A percentile compares a stretch with the other conserved stretches of the same genome.
phyloP scores from a whole-genome alignment of 768 basidiomycete species.

The Gymnopilus dilepis region DNA sequence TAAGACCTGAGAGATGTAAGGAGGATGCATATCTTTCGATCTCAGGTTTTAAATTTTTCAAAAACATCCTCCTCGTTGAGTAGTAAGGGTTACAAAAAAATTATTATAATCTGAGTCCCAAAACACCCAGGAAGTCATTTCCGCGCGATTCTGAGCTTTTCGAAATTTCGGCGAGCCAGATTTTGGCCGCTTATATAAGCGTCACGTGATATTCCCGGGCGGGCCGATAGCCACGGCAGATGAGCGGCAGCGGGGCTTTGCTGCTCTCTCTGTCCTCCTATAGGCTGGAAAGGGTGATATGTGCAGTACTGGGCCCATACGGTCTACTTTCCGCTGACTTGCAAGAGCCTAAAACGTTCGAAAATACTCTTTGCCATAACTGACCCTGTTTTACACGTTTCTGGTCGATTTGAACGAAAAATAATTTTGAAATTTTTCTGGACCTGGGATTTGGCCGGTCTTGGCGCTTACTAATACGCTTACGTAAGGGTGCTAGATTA shows the following conservation, averaged over 20 bases:
- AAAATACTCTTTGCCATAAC: too few relatives aligned
- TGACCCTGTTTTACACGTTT: too few relatives aligned
- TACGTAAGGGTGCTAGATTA: background rate
- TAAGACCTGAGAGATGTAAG: background rate
- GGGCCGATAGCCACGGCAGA: too few relatives aligned
- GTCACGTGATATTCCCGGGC: background rate
- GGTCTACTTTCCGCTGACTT: too few relatives aligned
- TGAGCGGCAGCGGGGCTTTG: too few relatives aligned
- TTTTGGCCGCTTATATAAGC: background rate
- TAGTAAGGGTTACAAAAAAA: background rate
- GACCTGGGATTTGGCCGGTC: background rate
- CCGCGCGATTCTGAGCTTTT: background rate
- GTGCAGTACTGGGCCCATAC: too few relatives aligned
- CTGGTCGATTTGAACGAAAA: background rate
- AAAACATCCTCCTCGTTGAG: background rate
- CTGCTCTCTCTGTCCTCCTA: too few relatives aligned
- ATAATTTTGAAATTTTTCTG: conserved; percentile 1
- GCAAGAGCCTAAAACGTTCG: too few relatives aligned
- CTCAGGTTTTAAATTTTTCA: background rate
- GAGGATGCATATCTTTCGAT: background rate
- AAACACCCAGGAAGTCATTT: background rate
- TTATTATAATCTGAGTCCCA: background rate
- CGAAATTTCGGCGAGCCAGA: background rate
- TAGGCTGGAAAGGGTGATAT: too few relatives aligned
- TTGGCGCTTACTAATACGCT: conserved; percentile 1